These are phyloP conservation scores for Naganishia onofrii DNA, from an alignment of 768 basidiomycete genomes.

Conservation along the genomic window DNA sequence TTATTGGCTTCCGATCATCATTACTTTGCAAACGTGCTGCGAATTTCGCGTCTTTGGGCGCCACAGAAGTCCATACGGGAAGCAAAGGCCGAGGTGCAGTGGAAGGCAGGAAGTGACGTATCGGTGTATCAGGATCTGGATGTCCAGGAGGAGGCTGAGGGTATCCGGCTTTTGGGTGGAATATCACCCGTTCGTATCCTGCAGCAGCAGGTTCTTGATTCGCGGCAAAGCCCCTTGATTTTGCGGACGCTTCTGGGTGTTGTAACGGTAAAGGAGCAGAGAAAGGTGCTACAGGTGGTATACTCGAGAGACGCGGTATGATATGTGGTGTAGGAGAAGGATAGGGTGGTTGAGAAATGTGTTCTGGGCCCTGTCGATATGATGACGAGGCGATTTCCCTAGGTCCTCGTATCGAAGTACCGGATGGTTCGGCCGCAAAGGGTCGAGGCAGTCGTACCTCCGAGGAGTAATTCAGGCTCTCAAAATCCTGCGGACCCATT, in stretches of 20 bases:
- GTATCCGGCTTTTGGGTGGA: constrained; percentile 16
- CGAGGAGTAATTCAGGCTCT: neutral
- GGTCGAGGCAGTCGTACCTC: neutral
- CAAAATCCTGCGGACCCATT: neutral
- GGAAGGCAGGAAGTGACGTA: neutral
- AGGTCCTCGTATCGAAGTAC: neutral
- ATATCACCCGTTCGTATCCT: neutral
- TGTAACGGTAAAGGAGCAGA: neutral
- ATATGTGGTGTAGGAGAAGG: neutral
- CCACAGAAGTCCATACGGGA: neutral
- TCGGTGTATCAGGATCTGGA: constrained; percentile 6
- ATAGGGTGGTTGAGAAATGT: neutral
- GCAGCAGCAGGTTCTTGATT: constrained; percentile 1
- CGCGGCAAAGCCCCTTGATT: constrained; percentile 14
- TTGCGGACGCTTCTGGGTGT: neutral
- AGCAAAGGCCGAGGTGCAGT: neutral
- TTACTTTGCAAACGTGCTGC: constrained; percentile 32
- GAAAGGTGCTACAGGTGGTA: neutral
- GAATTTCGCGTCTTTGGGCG: constrained; percentile 36
- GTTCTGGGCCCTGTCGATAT: neutral
- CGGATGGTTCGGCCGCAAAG: neutral
- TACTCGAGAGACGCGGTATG: neutral
- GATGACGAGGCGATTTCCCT: neutral
- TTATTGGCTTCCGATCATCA: constrained; percentile 22
- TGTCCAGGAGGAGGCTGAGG: constrained; percentile 5